A percentile compares a stretch with the other conserved stretches of the same genome.
Evolutionary conservation across 1,139 yeast genomes (phyloP).

Genomic region (Lodderomyces parapsilosis): DNA sequence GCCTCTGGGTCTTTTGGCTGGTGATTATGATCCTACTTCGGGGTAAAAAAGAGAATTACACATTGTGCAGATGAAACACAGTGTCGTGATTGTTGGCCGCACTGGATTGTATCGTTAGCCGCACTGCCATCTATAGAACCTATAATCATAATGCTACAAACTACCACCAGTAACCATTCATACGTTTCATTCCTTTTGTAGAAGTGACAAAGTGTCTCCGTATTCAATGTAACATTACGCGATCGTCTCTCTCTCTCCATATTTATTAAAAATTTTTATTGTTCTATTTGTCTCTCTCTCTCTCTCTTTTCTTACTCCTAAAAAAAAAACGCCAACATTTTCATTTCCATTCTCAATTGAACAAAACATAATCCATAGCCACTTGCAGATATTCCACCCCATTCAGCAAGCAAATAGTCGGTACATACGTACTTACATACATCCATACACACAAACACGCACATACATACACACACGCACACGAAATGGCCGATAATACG

Average conservation of each 20-base stretch:
- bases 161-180: neutral
- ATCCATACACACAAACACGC: neutral
- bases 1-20: conserved; percentile 18
- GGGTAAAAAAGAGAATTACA: neutral
- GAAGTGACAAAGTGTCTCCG: neutral
- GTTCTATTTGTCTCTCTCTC: neutral
- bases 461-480: conserved; percentile 2
- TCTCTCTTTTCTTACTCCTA: no score
- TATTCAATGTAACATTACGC: neutral
- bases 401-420: no score
- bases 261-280: neutral
- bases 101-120: neutral
- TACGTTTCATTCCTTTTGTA: no score
- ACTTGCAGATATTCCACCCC: conserved; percentile 1
- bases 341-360: conserved; percentile 1
- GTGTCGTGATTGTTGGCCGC: neutral
- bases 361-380: neutral
- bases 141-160: neutral
- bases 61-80: neutral
- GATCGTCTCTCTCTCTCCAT: neutral
- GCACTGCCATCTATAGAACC: neutral
- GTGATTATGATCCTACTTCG: conserved; percentile 14
- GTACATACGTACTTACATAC: neutral
- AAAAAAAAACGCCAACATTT: conserved; percentile 3
- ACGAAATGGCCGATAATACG: conserved; percentile 42